These are phyloP conservation scores for Canna indica DNA, from an alignment of 176 grass and related monocot genomes.

Conservation along the genomic window DNA sequence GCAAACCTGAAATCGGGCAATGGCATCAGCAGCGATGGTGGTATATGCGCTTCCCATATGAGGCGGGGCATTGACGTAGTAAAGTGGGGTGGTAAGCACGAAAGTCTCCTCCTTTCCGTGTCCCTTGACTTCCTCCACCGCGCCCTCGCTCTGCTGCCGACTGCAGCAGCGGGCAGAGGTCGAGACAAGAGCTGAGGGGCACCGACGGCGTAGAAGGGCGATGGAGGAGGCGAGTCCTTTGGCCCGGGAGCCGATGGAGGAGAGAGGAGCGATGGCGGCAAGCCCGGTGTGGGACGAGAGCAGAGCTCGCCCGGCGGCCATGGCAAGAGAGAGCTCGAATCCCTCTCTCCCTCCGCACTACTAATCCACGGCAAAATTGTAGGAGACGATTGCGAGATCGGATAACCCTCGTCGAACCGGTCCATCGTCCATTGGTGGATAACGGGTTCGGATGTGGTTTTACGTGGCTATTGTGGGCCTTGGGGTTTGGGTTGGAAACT, in stretches of 20 bases:
- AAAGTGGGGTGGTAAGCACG: constrained; percentile 85
- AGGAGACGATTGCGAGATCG: neutral
- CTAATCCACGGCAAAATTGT: neutral
- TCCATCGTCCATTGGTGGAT: neutral
- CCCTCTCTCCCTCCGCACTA: neutral
- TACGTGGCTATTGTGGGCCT: neutral
- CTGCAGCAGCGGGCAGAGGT: constrained; percentile 21
- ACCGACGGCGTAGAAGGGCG: constrained; percentile 13
- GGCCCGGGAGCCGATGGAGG: constrained; percentile 22
- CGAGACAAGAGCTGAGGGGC: constrained; percentile 27
- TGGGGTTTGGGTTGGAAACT: neutral
- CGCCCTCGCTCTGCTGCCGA: neutral
- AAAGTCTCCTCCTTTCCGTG: constrained; percentile 25
- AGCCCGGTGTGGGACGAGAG: constrained; percentile 32
- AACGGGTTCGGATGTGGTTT: neutral
- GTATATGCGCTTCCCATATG: constrained; percentile 99
- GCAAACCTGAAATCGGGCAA: constrained; percentile 83
- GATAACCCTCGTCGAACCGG: neutral
- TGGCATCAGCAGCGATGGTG: constrained; percentile 89
- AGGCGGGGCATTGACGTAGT: constrained; percentile 89
- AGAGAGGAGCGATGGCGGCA: constrained; percentile 32
- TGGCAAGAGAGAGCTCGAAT: constrained; percentile 20
- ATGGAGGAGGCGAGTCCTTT: constrained; percentile 8
- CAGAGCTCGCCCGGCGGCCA: constrained; percentile 78
- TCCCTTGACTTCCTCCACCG: neutral